A percentile compares a stretch with the other conserved stretches of the same genome.
These are phyloP conservation scores for Sodiomyces alkalinus DNA, from an alignment of 2,329 filamentous ascomycete species.

Conservation along the genomic window DNA sequence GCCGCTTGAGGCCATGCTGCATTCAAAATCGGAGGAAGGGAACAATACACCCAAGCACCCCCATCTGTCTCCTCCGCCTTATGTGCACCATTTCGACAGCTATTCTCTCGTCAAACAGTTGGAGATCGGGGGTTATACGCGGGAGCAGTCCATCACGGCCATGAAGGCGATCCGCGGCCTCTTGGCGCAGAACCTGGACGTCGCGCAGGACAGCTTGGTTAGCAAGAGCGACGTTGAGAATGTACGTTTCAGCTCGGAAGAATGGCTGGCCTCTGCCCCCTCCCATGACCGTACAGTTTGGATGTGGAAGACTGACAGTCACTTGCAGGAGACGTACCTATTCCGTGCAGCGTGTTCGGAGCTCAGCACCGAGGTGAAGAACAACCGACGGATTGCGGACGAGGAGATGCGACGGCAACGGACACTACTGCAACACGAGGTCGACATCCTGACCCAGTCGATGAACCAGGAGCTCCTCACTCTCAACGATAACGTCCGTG, in stretches of 20 bases:
- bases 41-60: constrained; percentile 29
- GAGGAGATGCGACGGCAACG: constrained; percentile 74
- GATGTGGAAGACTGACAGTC: constrained; percentile 5
- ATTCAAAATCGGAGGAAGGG: constrained; percentile 25
- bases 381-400: constrained; percentile 58
- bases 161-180: constrained; percentile 86
- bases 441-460: constrained; percentile 79
- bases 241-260: no score
- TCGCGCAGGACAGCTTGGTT: constrained; percentile 67
- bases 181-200: constrained; percentile 62
- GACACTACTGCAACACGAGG: constrained; percentile 78
- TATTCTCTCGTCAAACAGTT: constrained; percentile 79
- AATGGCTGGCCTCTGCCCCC: no score
- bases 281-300: background rate
- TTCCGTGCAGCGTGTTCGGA: constrained; percentile 91
- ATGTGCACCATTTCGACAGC: constrained; percentile 93
- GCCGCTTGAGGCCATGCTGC: constrained; percentile 34
- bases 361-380: constrained; percentile 72
- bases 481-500: constrained; percentile 82
- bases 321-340: constrained; percentile 59
- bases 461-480: constrained; percentile 69
- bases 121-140: constrained; percentile 52
- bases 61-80: constrained; percentile 58
- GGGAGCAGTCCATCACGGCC: constrained; percentile 60
- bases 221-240: constrained; percentile 92